A percentile compares a stretch with the other conserved stretches of the same genome.
These are phyloP conservation scores for Aspergillus sp. DNA, from an alignment of 2,329 filamentous ascomycete species.

Conservation along the genomic window DNA sequence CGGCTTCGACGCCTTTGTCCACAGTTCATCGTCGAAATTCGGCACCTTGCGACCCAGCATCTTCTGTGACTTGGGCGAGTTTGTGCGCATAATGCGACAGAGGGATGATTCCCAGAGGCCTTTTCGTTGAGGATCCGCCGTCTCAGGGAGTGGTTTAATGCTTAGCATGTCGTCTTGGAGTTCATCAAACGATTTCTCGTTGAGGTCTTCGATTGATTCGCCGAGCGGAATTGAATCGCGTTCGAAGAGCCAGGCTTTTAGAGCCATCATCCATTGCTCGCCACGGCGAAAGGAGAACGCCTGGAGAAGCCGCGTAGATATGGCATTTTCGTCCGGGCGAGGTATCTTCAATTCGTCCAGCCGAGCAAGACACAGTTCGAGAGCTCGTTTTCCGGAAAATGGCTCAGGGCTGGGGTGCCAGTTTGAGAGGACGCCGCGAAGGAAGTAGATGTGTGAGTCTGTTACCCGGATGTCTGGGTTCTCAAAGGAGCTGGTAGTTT, in stretches of 20 bases:
- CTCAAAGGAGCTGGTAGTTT: background rate
- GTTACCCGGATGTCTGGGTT: constrained; percentile 11
- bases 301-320: constrained; percentile 10
- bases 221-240: constrained; percentile 1
- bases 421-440: constrained; percentile 19
- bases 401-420: constrained; percentile 14
- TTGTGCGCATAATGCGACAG: constrained; percentile 14
- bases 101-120: constrained; percentile 3
- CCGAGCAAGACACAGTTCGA: constrained; percentile 12
- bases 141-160: background rate
- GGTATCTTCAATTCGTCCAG: constrained; percentile 7
- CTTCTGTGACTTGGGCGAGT: constrained; percentile 16
- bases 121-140: background rate
- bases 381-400: constrained; percentile 13
- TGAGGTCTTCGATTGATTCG: background rate
- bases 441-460: constrained; percentile 20
- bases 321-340: constrained; percentile 4
- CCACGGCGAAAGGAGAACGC: constrained; percentile 15
- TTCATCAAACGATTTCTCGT: background rate
- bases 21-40: constrained; percentile 13
- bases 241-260: constrained; percentile 23
- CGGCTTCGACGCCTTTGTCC: constrained; percentile 9
- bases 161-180: background rate
- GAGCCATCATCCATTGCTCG: constrained; percentile 24
- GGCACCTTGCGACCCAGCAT: constrained; percentile 13